Conservation (phyloP, 2,329 filamentous ascomycete genomes). For the Phoma sp. region DNA sequence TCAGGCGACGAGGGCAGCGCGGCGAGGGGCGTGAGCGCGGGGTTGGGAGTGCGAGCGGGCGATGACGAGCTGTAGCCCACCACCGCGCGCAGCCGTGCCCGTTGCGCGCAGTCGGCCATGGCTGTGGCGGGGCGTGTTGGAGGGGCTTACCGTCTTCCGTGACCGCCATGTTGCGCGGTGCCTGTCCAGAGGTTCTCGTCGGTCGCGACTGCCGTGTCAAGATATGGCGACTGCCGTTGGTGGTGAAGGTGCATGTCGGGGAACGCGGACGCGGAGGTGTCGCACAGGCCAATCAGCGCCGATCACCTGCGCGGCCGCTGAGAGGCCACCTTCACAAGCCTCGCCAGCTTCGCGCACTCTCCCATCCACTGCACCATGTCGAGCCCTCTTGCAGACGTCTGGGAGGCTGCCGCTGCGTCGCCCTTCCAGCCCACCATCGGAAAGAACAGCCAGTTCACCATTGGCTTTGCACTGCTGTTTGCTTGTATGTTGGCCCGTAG, state of each 20-base stretch:
- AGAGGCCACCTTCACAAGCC: conserved; percentile 40
- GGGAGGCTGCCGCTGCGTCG: conserved; percentile 88
- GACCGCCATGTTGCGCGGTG: conserved; percentile 40
- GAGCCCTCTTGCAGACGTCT: conserved; percentile 76
- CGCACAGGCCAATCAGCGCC: conserved; percentile 27
- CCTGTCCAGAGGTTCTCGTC: too few relatives aligned
- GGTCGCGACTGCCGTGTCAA: not conserved
- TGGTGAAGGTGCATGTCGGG: conserved; percentile 21
- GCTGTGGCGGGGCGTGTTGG: too few relatives aligned
- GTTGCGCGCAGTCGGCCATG: conserved; percentile 2
- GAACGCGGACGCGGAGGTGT: conserved; percentile 23
- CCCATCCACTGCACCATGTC: conserved; percentile 44
- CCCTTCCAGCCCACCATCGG: conserved; percentile 81
- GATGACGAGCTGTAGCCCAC: conserved; percentile 34
- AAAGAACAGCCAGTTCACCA: conserved; percentile 83
- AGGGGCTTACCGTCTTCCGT: conserved; percentile 50
- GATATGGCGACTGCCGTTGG: conserved; percentile 11
- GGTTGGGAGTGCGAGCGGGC: not conserved
- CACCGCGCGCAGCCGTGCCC: conserved; percentile 17
- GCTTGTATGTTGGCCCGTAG: conserved; percentile 58
- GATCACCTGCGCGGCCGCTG: conserved; percentile 14
- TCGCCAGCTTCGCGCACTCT: conserved; percentile 14
- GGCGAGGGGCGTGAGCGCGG: conserved; percentile 2
- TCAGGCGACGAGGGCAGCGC: conserved; percentile 17
- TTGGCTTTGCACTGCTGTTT: conserved; percentile 79